Percentiles rank a stretch among this genome's conserved stretches.
These are phyloP conservation scores for Lonicera japonica DNA, from an alignment of 129 eudicot species.

Conservation along the genomic window DNA sequence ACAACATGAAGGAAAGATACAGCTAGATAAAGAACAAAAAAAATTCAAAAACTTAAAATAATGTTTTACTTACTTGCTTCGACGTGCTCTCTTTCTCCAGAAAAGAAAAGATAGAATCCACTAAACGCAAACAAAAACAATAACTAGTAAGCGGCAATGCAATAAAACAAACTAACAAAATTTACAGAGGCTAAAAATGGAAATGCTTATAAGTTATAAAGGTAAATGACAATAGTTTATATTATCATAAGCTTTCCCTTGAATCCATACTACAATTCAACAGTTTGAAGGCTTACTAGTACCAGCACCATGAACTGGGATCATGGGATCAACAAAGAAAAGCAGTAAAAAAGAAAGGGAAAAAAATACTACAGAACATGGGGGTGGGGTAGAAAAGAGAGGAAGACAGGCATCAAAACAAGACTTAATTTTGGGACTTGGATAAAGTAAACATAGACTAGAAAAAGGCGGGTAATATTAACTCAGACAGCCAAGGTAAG, in stretches of 20 bases:
- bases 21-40: background rate
- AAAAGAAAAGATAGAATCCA: conserved; percentile 56
- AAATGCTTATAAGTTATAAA: background rate
- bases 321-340: too few species aligned
- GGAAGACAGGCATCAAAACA: too few species aligned
- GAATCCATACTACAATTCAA: background rate
- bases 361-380: too few species aligned
- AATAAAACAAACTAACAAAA: background rate
- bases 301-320: too few species aligned
- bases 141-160: conserved; percentile 3
- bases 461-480: too few species aligned
- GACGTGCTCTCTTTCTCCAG: conserved; percentile 64
- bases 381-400: too few species aligned
- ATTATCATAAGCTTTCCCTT: too few species aligned
- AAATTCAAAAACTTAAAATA: background rate
- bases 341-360: too few species aligned
- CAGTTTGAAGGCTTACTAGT: too few species aligned
- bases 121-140: conserved; percentile 35
- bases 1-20: background rate
- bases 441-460: too few species aligned
- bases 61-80: conserved; percentile 53
- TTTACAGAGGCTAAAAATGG: background rate
- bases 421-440: too few species aligned
- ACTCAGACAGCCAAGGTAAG: too few species aligned
- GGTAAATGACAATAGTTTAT: background rate